Evolutionary conservation across 2,329 filamentous ascomycete genomes (phyloP), one percentile per base, ranked within the genome.

Genomic region (Ceratocystis ficicola): DNA sequence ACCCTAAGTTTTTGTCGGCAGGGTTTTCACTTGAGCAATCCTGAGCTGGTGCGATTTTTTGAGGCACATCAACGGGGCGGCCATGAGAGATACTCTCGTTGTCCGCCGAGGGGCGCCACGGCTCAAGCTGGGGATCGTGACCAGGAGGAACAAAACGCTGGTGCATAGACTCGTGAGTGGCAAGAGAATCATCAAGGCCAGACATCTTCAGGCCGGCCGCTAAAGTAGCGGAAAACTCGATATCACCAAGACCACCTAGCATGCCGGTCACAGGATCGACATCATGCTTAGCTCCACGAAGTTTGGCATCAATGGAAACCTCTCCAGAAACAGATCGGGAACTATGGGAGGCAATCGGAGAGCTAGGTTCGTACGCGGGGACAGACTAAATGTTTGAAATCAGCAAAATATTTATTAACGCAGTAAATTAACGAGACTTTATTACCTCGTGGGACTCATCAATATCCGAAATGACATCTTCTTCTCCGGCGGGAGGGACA

Each of bases 271-370:
- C 61, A 5, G 22, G 20, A 3, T 63, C 44, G 17, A 15, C 61
- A 17, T 50, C n/a, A 17, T 22, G n/a, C 2, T 17, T 32, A 4
- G 30, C 22, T 3, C 30, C 20, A 5, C n/a, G 65, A 41, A 46
- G 20, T n/a, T 63, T 20, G 7, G 6, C 28, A 8, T 61, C 64
- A 30, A 52, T 55, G 48, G 32, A 25, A 28, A 55, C 25, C 61
- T 64, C 30, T 30, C 48, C 52, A 44, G 41, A 61, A n/a, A 52
- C 36, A 15, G 50, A 22, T 70, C 69, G 76, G 76, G 69, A 76
- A 20, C 20, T 44, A 64, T 65, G 59, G n/a, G 46, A 59, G 48
- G 48, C 46, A n/a, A 67, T 50, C n/a, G 66, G 63, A 63, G 66
- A 67, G 28, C 50, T 61, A 52, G 65, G 66, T 57, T 65, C 63